Conservation (phyloP, 1,284 basidiomycete genomes). For the Cutaneotrichosporon sp. region DNA sequence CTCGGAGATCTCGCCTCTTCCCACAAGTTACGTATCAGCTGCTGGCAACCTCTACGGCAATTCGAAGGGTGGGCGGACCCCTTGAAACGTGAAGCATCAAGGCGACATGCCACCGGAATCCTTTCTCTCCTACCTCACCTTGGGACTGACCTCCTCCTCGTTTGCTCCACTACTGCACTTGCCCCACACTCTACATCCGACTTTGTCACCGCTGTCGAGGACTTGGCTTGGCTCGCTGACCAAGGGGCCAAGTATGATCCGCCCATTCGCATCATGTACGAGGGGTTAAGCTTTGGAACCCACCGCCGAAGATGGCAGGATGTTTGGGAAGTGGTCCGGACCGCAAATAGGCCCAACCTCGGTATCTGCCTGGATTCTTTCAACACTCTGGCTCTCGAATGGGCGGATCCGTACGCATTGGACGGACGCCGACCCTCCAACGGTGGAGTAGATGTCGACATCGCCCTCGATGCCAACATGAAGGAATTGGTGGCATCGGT, state of each 20-base stretch:
- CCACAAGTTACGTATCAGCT: constrained; percentile 8
- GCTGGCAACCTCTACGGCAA: constrained; percentile 13
- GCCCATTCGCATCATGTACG: constrained; percentile 7
- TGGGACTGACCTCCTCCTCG: constrained; percentile 11
- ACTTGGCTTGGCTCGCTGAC: constrained; percentile 12
- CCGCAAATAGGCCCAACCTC: constrained; percentile 15
- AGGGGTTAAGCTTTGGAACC: constrained; percentile 10
- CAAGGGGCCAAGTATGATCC: background rate
- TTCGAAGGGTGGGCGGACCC: constrained; percentile 15
- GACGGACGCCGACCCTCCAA: background rate
- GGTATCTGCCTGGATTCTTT: constrained; percentile 18
- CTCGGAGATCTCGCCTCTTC: background rate
- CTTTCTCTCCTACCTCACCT: constrained; percentile 13
- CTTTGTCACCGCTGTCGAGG: background rate
- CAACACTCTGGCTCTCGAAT: constrained; percentile 12
- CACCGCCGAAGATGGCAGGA: constrained; percentile 15
- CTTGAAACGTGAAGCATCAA: background rate
- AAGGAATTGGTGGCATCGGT: constrained; percentile 1
- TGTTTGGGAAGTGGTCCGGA: constrained; percentile 10
- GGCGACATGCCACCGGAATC: background rate
- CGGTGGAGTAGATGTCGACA: background rate
- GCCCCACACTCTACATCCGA: constrained; percentile 1
- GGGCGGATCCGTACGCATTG: constrained; percentile 10
- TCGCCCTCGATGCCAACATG: background rate
- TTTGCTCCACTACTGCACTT: constrained; percentile 1